Evolutionary conservation across 345 rosid species (phyloP), one percentile per base, ranked within the genome.

Genomic region (Dimocarpus longan): DNA sequence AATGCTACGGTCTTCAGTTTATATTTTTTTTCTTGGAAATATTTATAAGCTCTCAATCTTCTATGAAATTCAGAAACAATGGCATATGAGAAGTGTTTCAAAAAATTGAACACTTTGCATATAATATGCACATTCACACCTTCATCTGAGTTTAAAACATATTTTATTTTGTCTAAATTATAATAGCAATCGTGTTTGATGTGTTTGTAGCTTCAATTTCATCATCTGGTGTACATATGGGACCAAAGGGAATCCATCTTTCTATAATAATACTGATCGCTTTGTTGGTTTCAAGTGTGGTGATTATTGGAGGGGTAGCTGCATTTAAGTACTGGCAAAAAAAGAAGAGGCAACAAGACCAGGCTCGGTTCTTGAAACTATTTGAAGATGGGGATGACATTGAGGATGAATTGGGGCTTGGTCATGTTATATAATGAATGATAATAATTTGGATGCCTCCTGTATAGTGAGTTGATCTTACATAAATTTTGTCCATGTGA

Each of bases 361-460:
- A 93, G 82, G 97, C 98, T 78, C 88, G 93, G 78, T 95, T 95
- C 81, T 79, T 93, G 39, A 92, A 90, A 77, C 88, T 95, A 43
- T 95, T 95, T 54, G 99, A 95, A 89, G 97, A 95, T 21, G 95
- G 93, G 32, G 98, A 96, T 71, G 94, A 93, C 10, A 83, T 85
- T 43, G 97, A 96, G 78, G 98, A 94, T 66, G 98, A 96, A 82
- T 83, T 93, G 66, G 97, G 88, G 22, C 89, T 91, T 50, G 91
- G 68, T 63, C 74, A 22, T 78, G 74, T 80, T 56, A 42, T 80
- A 52, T 87, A 84, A 87, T 80, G 10, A 56, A 39, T 66, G 52
- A 19, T 40, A 65, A 28, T 42, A 59, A 63, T 39, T 62, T 65
- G 42, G 46, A 32, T 59, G 66, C 69, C 68, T 73, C 74, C 64